Percentiles rank a stretch among this genome's conserved stretches.
phyloP scores from a whole-genome alignment of 2,329 filamentous ascomycete genomes.

The Aspergillus sp. region DNA sequence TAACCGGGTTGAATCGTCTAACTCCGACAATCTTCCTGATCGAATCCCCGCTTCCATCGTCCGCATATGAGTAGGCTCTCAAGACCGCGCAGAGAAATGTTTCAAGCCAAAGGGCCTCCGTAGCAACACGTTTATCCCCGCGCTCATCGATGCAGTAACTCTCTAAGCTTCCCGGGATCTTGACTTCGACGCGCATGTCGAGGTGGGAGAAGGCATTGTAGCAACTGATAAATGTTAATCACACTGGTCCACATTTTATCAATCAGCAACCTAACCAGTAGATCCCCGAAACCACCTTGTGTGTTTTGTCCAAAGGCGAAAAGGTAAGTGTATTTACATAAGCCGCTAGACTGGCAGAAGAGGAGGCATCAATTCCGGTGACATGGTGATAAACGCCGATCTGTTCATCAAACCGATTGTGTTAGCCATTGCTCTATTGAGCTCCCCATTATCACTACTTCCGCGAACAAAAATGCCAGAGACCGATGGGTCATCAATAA shows the following conservation, averaged over 20 bases:
- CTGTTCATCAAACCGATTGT: conserved; percentile 41
- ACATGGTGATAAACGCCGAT: conserved; percentile 96
- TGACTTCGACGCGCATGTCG: conserved; percentile 97
- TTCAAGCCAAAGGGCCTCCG: conserved; percentile 93
- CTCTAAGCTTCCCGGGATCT: conserved; percentile 92
- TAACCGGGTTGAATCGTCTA: conserved; percentile 92
- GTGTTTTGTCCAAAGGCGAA: conserved; percentile 73
- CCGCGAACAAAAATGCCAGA: not conserved
- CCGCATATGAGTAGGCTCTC: conserved; percentile 91
- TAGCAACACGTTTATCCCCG: conserved; percentile 88
- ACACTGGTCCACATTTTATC: not conserved
- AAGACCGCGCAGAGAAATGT: conserved; percentile 95
- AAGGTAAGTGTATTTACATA: conserved; percentile 98
- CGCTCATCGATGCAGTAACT: conserved; percentile 97
- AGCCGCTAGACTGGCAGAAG: conserved; percentile 90
- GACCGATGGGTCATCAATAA: not conserved
- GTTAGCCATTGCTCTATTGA: conserved; percentile 1
- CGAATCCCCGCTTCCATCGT: conserved; percentile 87
- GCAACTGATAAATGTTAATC: conserved; percentile 52
- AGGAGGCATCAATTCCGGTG: conserved; percentile 93
- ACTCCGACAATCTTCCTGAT: conserved; percentile 98
- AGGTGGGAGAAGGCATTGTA: conserved; percentile 99
- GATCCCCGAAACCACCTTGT: conserved; percentile 88
- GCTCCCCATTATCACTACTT: too few species aligned
- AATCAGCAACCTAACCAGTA: conserved; percentile 65